Evolutionary conservation across 2,329 filamentous ascomycete species (phyloP).

Genomic region (Hypoxylon sp.): DNA sequence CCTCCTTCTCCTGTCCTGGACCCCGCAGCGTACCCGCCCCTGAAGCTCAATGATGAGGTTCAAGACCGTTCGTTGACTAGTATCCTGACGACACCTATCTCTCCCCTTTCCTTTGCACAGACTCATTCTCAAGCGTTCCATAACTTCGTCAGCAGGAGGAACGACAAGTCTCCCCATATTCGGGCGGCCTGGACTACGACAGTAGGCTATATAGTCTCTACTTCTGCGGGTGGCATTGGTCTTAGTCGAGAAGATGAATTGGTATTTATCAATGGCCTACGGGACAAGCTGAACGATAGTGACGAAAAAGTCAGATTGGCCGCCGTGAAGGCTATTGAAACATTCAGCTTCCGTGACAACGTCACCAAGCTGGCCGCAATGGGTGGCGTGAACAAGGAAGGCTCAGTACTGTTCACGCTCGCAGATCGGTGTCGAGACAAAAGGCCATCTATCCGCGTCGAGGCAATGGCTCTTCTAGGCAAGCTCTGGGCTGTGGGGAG

Average conservation of each 20-base stretch:
- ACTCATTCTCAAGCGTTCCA: conserved; percentile 81
- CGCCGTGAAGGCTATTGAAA: conserved; percentile 83
- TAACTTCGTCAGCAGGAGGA: conserved; percentile 82
- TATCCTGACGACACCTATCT: conserved; percentile 81
- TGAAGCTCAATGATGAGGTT: conserved; percentile 68
- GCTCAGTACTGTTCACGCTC: conserved; percentile 81
- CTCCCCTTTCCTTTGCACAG: conserved; percentile 88
- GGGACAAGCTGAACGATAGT: conserved; percentile 82
- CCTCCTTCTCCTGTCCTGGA: conserved; percentile 77
- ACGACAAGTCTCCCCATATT: conserved; percentile 85
- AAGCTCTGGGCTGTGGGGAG: conserved; percentile 94
- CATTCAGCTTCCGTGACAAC: conserved; percentile 81
- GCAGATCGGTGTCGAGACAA: conserved; percentile 90
- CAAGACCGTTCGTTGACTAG: conserved; percentile 59
- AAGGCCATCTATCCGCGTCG: conserved; percentile 79
- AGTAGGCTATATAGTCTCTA: conserved; percentile 86
- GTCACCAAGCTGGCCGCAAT: conserved; percentile 80
- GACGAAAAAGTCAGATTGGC: conserved; percentile 92
- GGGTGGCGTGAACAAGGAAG: conserved; percentile 77
- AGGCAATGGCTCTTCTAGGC: conserved; percentile 84
- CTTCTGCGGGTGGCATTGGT: conserved; percentile 88
- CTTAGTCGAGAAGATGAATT: conserved; percentile 84
- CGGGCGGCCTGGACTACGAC: conserved; percentile 87
- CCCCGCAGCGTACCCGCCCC: conserved; percentile 83
- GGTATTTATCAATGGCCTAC: conserved; percentile 74